Evolutionary conservation across 768 basidiomycete genomes (phyloP), one percentile per base, ranked within the genome.

Genomic region (Leucosporidium creatinivorum): DNA sequence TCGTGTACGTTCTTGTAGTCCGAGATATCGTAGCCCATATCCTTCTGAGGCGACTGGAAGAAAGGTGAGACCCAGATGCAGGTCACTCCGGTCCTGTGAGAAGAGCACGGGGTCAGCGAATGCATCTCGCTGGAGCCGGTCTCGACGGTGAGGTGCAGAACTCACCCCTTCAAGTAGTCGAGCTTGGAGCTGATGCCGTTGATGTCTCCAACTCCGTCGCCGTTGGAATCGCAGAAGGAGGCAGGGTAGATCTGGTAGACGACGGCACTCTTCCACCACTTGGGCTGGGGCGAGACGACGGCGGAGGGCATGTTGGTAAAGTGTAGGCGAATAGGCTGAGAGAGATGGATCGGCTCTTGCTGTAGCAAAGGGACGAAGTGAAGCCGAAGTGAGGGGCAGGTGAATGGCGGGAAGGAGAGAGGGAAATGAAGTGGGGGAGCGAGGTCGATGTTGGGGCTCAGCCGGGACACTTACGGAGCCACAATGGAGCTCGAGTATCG

Each of bases 21-120:
- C 5, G 54, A 44, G 59, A 71, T 68, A 52, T 68, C 69, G 63
- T 71, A 68, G 17, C 62, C 58, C 31, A 47, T 39, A 30, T 78
- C 81, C 65, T 73, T 84, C 63, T 84, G 79, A 0, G 87, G 87
- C 3, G 84, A 85, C 61, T 82, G 80, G 78, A 87, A 89, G 54
- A 89, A 88, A 13, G 87, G 87, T 5, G 81, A 84, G 21, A 89
- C 81, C 87, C 88, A 89, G n/a, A 89, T 73, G 0, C 85, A 81
- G 68, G 87, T 83, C 5, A 85, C 84, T 0, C 87, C 87, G 7
- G 47, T 28, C 18, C 28, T n/a, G 55, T 59, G 44, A 31, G 44
- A 31, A 26, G 26, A 10, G 17, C 3, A 21, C 5, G 21, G 17
- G 61, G 10, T 33, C 6, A 19, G 31, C 50, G 26, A 19, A 55